Base-by-base conservation (phyloP, 1,139 yeast species). In the Pichia sp. region DNA sequence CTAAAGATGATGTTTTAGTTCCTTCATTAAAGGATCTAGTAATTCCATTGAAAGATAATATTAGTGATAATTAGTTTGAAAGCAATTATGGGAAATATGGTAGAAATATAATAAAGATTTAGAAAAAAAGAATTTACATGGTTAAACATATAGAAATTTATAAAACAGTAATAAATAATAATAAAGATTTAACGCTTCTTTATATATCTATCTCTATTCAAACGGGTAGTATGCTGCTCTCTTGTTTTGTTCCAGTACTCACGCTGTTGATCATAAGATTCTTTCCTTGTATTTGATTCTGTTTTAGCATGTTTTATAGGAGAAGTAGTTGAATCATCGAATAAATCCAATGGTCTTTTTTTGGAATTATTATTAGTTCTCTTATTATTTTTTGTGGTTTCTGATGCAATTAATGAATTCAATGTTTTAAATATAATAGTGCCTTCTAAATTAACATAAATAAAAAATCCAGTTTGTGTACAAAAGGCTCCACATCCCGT, bases 21-120 rank as follows among this genome's bases (percentile, higher is more conserved):
- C 49, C 51, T 16, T 42, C 39, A 12, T 44, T 51, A 4, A 29
- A 42, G n/a, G 47, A 43, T 22, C 26, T 55, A 29, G 60, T 54
- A 10, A 48, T 59, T 26, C 57, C 56, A 6, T 41, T 59, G 30
- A 57, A 56, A 12, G 49, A 30, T 27, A 20, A 27, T n/a, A 29
- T 12, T 26, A 41, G 12, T 4, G 26, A 32, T 22, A 32, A 11
- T 23, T n/a, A 32, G 11, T 22, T 32, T 22, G 35, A 32, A 32
- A n/a, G n/a, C n/a, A n/a, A n/a, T n/a, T n/a, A n/a, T n/a, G n/a
- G n/a, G n/a, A n/a, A n/a, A n/a, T n/a, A n/a, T n/a, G n/a, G n/a
- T n/a, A n/a, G n/a, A n/a, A n/a, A n/a, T n/a, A n/a, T n/a, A n/a
- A n/a, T 38, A 25, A 38, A 20, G 22, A 28, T 40, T 11, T 40